Base-by-base conservation (phyloP, 305 asterid genomes). In the Stenogyne calaminthoides region DNA sequence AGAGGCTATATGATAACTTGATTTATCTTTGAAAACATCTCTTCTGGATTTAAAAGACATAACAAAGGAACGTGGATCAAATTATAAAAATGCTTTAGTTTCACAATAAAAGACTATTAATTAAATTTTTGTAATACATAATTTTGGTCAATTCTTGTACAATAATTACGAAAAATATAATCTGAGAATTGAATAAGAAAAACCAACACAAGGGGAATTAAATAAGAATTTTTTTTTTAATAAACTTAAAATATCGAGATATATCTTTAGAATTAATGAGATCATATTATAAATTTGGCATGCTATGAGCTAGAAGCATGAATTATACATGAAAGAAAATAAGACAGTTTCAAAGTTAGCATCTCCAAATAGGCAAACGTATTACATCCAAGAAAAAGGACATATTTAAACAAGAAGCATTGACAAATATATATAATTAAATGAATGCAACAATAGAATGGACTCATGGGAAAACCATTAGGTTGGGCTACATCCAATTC, bases 401-500 rank as follows among this genome's bases (percentile, higher is more conserved):
- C 51, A 29, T 39, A 71, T 14, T 75, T 47, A 22, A 12, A 22
- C 25, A 68, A 62, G 32, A 52, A 14, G 78, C 40, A 18, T 37
- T 71, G 7, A 25, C 4, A 36, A 65, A 57, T 58, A 63, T 40
- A 69, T 32, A 44, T 18, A 22, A 49, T 46, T 49, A 22, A 58
- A 39, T 37, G 55, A 40, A 62, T 25, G 36, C 37, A 57, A 73
- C 9, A 56, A 75, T 27, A 61, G 25, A 51, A 42, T 63, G 69
- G 42, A 69, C 58, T 60, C 72, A 11, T 67, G 74, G 44, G 69
- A 60, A 60, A 60, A 78, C 44, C 58, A 64, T 27, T 58, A 75
- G 49, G 37, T 65, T 46, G 20, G 62, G 64, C 18, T 15, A 47
- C 46, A 67, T 65, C 56, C 39, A 73, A 63, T 51, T 63, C 62